Base-by-base conservation (phyloP, 495 filamentous ascomycete species). In the Aspergillus ostianus region DNA sequence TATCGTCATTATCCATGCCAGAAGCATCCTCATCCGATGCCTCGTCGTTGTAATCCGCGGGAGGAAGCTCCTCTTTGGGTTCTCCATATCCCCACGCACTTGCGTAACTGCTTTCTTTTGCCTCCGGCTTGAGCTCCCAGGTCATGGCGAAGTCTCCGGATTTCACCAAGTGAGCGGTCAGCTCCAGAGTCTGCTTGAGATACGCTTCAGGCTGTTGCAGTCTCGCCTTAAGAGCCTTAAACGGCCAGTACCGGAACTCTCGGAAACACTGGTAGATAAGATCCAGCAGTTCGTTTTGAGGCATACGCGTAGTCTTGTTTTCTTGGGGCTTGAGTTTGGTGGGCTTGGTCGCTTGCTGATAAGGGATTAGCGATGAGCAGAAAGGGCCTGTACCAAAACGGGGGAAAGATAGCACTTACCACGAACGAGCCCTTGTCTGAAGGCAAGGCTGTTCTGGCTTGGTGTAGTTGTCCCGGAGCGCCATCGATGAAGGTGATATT, bases 141-240 rank as follows among this genome's bases (percentile, higher is more conserved):
- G 87, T 87, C 68, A 88, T 91, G 29, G 91, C 88, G 71, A 92
- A 96, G 12, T 83, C 78, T 23, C 94, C 94, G 18, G 83, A 82
- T 69, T 90, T 89, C 62, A 93, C 86, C 50, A 97, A 74, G 15
- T 86, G 82, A 1, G 92, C 95, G 57, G 98, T 83, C 70, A 90
- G 84, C 58, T 92, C 88, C 59, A 98, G 71, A 1, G 85, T 87
- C 71, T 95, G 84, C 60, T 92, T 92, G 51, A 98, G 85, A 70
- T 92, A 98, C 5, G 88, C 87, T 69, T 98, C 94, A 0, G 94
- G 94, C 76, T 98, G 94, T 53, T 84, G 78, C 32, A 93, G 81
- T 61, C 77, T 73, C 20, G 81, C 76, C 60, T 90, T 89, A 63
- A 98, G 83, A 0, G 84, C 83, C 65, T 89, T 92, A 78, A 98